Evolutionary conservation across 202 grass and related monocot genomes (phyloP).

Genomic region (Zoysia matrella): DNA sequence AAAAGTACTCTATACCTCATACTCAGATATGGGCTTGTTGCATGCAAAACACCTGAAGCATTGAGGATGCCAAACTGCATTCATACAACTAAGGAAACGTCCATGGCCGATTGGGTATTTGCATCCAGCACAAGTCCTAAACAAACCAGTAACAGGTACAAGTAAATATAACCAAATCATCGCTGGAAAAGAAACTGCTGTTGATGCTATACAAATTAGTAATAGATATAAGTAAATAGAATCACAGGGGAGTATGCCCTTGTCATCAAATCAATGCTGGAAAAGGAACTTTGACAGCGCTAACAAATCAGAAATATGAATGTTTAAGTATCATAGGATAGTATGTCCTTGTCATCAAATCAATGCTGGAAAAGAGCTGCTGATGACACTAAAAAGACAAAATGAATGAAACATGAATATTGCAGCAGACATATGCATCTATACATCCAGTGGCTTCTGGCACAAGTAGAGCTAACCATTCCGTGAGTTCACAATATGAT

Average conservation of each 20-base stretch:
- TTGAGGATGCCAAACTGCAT: slow-evolving; percentile 85
- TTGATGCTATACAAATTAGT: slow-evolving; percentile 11
- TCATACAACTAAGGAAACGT: slow-evolving; percentile 85
- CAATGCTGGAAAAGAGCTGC: slow-evolving; percentile 23
- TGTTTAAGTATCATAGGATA: neutral
- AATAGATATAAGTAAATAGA: slow-evolving; percentile 4
- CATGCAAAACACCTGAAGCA: slow-evolving; percentile 90
- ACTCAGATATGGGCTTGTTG: slow-evolving; percentile 84
- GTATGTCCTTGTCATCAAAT: neutral
- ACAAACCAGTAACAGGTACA: slow-evolving; percentile 1
- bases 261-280: slow-evolving; percentile 15
- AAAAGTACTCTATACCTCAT: slow-evolving; percentile 65
- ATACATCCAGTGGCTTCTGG: neutral
- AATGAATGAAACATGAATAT: neutral
- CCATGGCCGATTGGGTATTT: slow-evolving; percentile 71
- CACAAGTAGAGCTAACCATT: neutral
- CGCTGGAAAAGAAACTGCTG: slow-evolving; percentile 20
- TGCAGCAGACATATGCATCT: neutral
- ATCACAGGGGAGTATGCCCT: neutral
- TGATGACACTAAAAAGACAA: neutral
- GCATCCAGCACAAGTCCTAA: slow-evolving; percentile 89
- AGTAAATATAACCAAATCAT: slow-evolving; percentile 35
- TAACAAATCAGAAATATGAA: slow-evolving; percentile 18
- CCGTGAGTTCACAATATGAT: neutral
- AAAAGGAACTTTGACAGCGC: slow-evolving; percentile 9